These are phyloP conservation scores for Daedaleopsis sinensis DNA, from an alignment of 768 basidiomycete genomes.

Conservation along the genomic window DNA sequence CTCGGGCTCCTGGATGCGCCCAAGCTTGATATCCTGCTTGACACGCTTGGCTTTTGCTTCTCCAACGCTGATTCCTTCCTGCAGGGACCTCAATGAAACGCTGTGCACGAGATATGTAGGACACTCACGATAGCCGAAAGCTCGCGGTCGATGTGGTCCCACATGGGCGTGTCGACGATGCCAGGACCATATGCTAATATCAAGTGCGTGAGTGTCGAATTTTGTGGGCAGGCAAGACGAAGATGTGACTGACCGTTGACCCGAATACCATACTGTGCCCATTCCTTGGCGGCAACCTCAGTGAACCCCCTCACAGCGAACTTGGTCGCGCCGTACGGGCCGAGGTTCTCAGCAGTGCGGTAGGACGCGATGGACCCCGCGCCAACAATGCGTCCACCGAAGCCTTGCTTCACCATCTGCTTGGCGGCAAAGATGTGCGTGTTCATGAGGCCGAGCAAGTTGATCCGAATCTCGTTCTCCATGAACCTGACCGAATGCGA, in stretches of 20 bases:
- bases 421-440: constrained; percentile 36
- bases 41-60: constrained; percentile 33
- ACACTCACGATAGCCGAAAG: constrained; percentile 31
- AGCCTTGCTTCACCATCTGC: constrained; percentile 39
- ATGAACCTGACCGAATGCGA: constrained; percentile 23
- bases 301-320: constrained; percentile 39
- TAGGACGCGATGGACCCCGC: constrained; percentile 36
- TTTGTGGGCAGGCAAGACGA: background rate
- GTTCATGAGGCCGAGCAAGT: constrained; percentile 35
- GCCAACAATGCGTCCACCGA: constrained; percentile 35
- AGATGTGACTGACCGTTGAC: constrained; percentile 30
- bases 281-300: constrained; percentile 36
- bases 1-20: constrained; percentile 35
- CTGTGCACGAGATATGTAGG: background rate
- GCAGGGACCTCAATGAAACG: background rate
- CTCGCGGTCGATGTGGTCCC: constrained; percentile 36
- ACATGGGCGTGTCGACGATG: constrained; percentile 37
- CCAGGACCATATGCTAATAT: constrained; percentile 33
- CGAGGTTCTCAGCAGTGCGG: constrained; percentile 35
- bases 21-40: constrained; percentile 33
- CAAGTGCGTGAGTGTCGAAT: background rate
- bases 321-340: constrained; percentile 36
- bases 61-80: constrained; percentile 32
- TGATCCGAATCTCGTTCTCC: constrained; percentile 32
- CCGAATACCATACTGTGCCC: constrained; percentile 35